These are phyloP conservation scores for Yamadazyma membranifaciens DNA, from an alignment of 1,139 yeast genomes.

Conservation along the genomic window DNA sequence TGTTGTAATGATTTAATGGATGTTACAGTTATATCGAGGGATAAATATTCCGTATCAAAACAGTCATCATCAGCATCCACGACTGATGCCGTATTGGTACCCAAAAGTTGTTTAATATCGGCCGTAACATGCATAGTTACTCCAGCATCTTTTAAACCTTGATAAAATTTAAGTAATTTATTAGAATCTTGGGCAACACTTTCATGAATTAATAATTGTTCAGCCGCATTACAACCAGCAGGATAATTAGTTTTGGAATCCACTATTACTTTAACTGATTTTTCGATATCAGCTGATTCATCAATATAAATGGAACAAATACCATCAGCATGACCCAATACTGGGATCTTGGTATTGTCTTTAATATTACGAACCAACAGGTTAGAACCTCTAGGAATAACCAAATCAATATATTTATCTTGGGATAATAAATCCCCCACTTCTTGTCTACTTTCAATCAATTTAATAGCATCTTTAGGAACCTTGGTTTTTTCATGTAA, in stretches of 20 bases:
- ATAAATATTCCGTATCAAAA: slow-evolving; percentile 79
- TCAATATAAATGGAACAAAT: slow-evolving; percentile 88
- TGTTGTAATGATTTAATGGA: slow-evolving; percentile 56
- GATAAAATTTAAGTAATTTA: slow-evolving; percentile 42
- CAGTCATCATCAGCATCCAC: slow-evolving; percentile 52
- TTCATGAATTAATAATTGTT: slow-evolving; percentile 71
- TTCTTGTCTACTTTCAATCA: slow-evolving; percentile 85
- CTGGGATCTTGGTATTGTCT: slow-evolving; percentile 88
- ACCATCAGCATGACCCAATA: slow-evolving; percentile 98
- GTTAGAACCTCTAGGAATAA: slow-evolving; percentile 95
- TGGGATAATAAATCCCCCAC: slow-evolving; percentile 81
- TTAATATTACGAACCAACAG: slow-evolving; percentile 85
- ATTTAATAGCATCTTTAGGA: slow-evolving; percentile 78
- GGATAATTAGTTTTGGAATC: slow-evolving; percentile 96
- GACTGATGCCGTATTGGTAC: slow-evolving; percentile 15
- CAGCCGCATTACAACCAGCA: slow-evolving; percentile 98
- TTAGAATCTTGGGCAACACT: slow-evolving; percentile 35
- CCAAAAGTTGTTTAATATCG: slow-evolving; percentile 37
- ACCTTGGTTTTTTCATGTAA: slow-evolving; percentile 59
- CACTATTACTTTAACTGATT: slow-evolving; percentile 71
- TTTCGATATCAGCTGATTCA: slow-evolving; percentile 66
- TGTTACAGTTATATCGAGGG: slow-evolving; percentile 76
- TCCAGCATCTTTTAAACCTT: slow-evolving; percentile 55
- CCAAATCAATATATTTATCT: slow-evolving; percentile 89
- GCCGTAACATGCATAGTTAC: slow-evolving; percentile 71